These are phyloP conservation scores for Furcasterigmium furcatum DNA, from an alignment of 2,329 filamentous ascomycete genomes.

Conservation along the genomic window DNA sequence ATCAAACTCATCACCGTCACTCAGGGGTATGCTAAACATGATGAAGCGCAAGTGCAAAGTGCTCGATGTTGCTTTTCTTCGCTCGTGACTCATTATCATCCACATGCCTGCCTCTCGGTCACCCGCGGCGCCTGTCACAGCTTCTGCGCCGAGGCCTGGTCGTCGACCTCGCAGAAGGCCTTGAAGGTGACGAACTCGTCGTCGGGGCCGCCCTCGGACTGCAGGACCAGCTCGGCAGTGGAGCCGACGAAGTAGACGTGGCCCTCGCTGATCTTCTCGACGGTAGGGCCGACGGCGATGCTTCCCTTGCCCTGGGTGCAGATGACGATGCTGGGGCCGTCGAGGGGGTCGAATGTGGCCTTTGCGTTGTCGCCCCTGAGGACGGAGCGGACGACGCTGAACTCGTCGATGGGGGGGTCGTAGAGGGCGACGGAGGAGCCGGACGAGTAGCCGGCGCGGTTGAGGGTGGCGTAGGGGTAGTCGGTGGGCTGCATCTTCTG, in stretches of 20 bases:
- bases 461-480: conserved; percentile 82
- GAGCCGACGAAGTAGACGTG: conserved; percentile 85
- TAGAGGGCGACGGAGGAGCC: conserved; percentile 73
- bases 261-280: conserved; percentile 68
- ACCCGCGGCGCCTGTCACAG: conserved; percentile 12
- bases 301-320: conserved; percentile 81
- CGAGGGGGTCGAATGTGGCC: conserved; percentile 81
- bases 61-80: not conserved
- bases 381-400: conserved; percentile 80
- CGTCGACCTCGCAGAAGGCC: conserved; percentile 83
- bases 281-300: conserved; percentile 81
- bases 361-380: conserved; percentile 72
- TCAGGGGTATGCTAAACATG: no score
- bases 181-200: conserved; percentile 85
- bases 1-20: not conserved
- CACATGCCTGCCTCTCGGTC: not conserved
- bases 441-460: conserved; percentile 77
- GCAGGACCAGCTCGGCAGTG: conserved; percentile 76
- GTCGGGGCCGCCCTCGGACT: conserved; percentile 58
- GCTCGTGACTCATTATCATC: not conserved
- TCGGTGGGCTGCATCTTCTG: conserved; percentile 88
- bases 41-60: not conserved
- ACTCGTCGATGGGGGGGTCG: conserved; percentile 95
- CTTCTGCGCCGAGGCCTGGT: conserved; percentile 27
- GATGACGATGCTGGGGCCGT: conserved; percentile 89